phyloP scores from a whole-genome alignment of 352 stramenopile species.

The Phytophthora podocarpi region DNA sequence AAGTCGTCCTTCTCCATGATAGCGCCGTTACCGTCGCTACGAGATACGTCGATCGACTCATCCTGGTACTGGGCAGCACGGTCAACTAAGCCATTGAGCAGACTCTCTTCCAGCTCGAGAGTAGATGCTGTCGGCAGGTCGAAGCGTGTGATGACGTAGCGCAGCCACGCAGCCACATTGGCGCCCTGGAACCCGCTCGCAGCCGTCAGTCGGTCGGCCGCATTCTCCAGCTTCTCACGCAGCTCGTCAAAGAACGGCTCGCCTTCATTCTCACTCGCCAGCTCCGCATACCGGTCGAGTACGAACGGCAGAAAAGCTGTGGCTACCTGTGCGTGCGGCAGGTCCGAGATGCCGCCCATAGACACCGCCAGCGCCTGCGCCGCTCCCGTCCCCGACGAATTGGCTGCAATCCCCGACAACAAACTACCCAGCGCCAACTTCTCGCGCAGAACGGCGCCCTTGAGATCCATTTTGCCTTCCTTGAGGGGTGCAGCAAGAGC shows the following conservation, averaged over 20 bases:
- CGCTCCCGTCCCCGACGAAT: conserved; percentile 57
- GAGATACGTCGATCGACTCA: conserved; percentile 37
- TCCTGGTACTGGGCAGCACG: conserved; percentile 60
- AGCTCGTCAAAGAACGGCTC: conserved; percentile 74
- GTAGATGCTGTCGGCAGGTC: conserved; percentile 55
- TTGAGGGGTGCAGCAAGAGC: conserved; percentile 61
- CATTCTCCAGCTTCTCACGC: conserved; percentile 51
- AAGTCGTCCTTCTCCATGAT: conserved; percentile 74
- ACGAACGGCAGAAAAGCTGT: conserved; percentile 72
- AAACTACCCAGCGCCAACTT: conserved; percentile 61
- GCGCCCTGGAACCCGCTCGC: conserved; percentile 60
- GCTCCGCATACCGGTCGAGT: conserved; percentile 58
- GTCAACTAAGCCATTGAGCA: conserved; percentile 61
- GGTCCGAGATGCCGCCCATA: conserved; percentile 71
- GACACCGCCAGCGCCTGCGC: conserved; percentile 62
- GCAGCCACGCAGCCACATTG: conserved; percentile 59
- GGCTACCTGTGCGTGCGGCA: conserved; percentile 63
- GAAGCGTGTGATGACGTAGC: conserved; percentile 65
- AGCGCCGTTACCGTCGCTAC: conserved; percentile 32
- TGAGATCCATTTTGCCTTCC: conserved; percentile 70
- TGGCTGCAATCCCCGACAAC: conserved; percentile 57
- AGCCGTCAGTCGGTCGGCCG: conserved; percentile 50
- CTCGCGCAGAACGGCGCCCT: conserved; percentile 55
- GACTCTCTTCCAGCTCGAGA: conserved; percentile 61
- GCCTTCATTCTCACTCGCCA: conserved; percentile 63